Evolutionary conservation across 305 asterid genomes (phyloP).

Genomic region (Ruellia speciosa): DNA sequence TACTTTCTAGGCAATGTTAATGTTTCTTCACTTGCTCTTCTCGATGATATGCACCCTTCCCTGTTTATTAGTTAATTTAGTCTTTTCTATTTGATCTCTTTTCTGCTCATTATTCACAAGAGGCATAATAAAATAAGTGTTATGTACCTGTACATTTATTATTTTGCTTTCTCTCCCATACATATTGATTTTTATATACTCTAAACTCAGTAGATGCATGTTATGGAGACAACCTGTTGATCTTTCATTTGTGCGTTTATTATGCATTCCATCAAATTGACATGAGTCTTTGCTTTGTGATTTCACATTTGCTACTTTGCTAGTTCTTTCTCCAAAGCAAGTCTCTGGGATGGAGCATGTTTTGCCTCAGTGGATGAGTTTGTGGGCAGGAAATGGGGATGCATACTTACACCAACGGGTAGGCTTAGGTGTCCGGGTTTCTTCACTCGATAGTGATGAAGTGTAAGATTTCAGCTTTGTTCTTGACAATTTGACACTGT

Average conservation of each 20-base stretch:
- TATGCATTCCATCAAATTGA: constrained; percentile 17
- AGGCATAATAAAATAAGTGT: not conserved
- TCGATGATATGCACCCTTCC: constrained; percentile 12
- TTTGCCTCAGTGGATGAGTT: constrained; percentile 71
- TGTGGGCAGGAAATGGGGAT: constrained; percentile 40
- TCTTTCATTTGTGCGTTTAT: not conserved
- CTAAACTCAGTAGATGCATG: not conserved
- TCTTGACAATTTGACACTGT: constrained; percentile 11
- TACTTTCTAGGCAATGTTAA: constrained; percentile 1
- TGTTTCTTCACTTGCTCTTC: constrained; percentile 16
- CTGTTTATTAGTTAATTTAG: not conserved
- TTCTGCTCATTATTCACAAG: constrained; percentile 11
- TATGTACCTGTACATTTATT: no score
- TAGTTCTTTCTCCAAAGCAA: constrained; percentile 73
- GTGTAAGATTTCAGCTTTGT: constrained; percentile 54
- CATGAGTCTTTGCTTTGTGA: constrained; percentile 18
- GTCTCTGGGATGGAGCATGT: constrained; percentile 76
- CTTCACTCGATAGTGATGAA: constrained; percentile 48
- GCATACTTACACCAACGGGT: constrained; percentile 42
- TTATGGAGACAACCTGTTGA: not conserved
- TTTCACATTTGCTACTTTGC: no score
- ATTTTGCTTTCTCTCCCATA: no score
- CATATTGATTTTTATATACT: no score
- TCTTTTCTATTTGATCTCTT: not conserved
- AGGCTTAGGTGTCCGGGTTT: constrained; percentile 59